Evolutionary conservation across 1,284 basidiomycete species (phyloP), one percentile per base, ranked within the genome.

Genomic region (Schizopora paradoxa): DNA sequence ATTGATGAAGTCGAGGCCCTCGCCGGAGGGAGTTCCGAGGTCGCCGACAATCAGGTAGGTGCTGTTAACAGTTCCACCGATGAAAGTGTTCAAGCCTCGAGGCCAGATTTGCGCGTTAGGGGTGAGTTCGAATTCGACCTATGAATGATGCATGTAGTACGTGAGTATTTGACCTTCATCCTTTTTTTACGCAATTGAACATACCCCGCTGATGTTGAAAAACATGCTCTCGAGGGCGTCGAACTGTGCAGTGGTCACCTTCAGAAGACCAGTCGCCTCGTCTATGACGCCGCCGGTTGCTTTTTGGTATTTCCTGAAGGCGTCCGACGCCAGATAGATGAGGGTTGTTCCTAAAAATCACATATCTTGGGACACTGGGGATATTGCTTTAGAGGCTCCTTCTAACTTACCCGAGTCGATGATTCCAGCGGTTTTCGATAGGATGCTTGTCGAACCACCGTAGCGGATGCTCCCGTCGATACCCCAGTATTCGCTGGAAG

Each of bases 321-420:
- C 48, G 26, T 48, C 35, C 8, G 40, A 39, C 27, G 52, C 49
- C 13, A 51, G 25, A 7, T 49, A 28, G 14, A 52, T 11, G 16
- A 50, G 36, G 10, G 47, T 49, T n/a, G 35, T 43, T 26, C 48
- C 54, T 31, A 38, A 4, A 41, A 39, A 21, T 32, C 38, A 18
- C 16, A 34, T 29, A 29, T 41, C n/a, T 16, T 26, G 29, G 23
- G 26, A 25, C 22, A 6, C 38, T 21, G 23, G 33, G 48, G n/a
- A n/a, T n/a, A n/a, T n/a, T n/a, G n/a, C n/a, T n/a, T n/a, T n/a
- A n/a, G n/a, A n/a, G n/a, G n/a, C n/a, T n/a, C n/a, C n/a, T n/a
- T n/a, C n/a, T n/a, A n/a, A n/a, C n/a, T n/a, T 45, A n/a, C 51
- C 78, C 1, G 76, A 77, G 57, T 80, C 78, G 37, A 79, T 72